These are phyloP conservation scores for Cinchona pubescens DNA, from an alignment of 257 asterid species.

Conservation along the genomic window DNA sequence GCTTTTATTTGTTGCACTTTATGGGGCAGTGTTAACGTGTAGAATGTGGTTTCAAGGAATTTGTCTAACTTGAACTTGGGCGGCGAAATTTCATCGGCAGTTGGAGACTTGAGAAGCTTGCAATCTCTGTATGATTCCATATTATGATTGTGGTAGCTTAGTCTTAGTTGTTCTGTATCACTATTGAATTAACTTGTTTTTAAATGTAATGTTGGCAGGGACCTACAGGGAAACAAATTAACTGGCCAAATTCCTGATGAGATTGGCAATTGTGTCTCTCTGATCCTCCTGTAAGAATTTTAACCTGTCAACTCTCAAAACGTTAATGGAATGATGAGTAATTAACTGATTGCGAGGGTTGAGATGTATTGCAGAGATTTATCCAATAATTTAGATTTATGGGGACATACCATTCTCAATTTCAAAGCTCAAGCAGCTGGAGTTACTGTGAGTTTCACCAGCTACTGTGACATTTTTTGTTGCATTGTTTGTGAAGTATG, in stretches of 20 bases:
- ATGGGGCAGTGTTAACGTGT: background rate
- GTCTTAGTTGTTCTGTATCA: background rate
- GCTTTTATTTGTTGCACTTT: background rate
- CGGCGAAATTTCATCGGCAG: slow-evolving; percentile 85
- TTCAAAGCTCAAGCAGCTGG: slow-evolving; percentile 92
- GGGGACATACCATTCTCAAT: slow-evolving; percentile 92
- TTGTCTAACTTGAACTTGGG: slow-evolving; percentile 82
- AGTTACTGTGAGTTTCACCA: slow-evolving; percentile 59
- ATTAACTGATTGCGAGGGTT: background rate
- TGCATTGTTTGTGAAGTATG: background rate
- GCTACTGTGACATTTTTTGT: too few species aligned
- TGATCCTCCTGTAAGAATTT: slow-evolving; percentile 51
- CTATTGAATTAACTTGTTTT: background rate
- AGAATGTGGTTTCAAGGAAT: slow-evolving; percentile 45
- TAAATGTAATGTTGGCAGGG: slow-evolving; percentile 40
- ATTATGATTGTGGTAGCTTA: background rate
- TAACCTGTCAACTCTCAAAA: background rate
- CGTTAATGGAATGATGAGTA: background rate
- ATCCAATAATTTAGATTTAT: slow-evolving; percentile 67
- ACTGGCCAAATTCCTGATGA: slow-evolving; percentile 95
- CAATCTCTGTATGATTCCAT: slow-evolving; percentile 59
- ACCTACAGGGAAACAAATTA: slow-evolving; percentile 81
- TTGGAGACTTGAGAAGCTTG: slow-evolving; percentile 71
- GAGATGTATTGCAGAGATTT: slow-evolving; percentile 58
- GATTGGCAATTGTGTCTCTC: slow-evolving; percentile 71